phyloP scores from a whole-genome alignment of 2,329 filamentous ascomycete species.

The Aspergillus novoparasiticus region DNA sequence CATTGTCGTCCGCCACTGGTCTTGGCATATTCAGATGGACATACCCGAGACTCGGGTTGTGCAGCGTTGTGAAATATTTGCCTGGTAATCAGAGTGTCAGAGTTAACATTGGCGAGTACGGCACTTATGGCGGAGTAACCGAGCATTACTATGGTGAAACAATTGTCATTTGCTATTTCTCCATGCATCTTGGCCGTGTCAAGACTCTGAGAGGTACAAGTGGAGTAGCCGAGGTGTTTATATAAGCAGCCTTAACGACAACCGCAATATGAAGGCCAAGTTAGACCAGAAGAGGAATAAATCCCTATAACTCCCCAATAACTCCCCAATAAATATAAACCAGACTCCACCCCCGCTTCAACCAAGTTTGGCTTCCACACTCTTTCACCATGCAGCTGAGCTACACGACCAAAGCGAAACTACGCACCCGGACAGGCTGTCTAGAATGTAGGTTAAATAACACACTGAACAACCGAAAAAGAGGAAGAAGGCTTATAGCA shows the following conservation, averaged over 20 bases:
- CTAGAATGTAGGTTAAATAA: neutral
- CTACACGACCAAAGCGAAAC: neutral
- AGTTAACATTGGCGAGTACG: neutral
- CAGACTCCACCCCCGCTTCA: neutral
- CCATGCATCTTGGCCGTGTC: neutral
- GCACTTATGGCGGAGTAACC: no score
- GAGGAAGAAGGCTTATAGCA: no score
- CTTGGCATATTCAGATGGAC: neutral
- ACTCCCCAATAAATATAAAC: neutral
- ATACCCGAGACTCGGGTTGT: neutral
- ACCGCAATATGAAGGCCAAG: no score
- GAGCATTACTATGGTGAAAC: no score
- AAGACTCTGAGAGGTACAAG: neutral
- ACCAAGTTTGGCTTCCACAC: neutral
- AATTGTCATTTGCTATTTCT: no score
- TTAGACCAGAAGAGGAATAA: no score
- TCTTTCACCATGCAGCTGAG: neutral
- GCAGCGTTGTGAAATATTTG: neutral
- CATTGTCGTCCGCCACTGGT: no score
- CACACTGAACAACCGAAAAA: no score
- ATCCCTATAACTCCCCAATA: no score
- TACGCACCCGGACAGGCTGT: neutral
- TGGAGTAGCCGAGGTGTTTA: neutral
- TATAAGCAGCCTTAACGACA: neutral
- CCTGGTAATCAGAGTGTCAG: neutral